These are phyloP conservation scores for Plasmodium chabaudi DNA, from an alignment of 169 alveolate species.

Conservation along the genomic window DNA sequence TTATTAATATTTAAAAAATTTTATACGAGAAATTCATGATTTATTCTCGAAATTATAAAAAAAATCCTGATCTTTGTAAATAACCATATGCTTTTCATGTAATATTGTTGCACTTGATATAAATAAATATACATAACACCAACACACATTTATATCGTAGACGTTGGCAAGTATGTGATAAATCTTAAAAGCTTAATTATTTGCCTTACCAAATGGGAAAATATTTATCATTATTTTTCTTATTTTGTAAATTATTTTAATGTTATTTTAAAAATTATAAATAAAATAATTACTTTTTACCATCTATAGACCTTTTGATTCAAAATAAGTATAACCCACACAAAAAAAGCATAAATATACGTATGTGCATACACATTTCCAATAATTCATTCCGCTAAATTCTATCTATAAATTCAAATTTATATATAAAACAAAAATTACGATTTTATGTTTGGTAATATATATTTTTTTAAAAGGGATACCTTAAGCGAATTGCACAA, in stretches of 20 bases:
- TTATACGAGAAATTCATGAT: not conserved
- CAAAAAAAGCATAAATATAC: not conserved
- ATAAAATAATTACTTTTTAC: not conserved
- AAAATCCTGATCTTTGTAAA: not conserved
- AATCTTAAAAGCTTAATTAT: not conserved
- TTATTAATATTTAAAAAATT: not conserved
- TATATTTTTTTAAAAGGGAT: not conserved
- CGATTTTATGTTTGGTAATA: not conserved
- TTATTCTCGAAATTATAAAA: not conserved
- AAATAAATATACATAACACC: not conserved
- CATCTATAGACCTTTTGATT: not conserved
- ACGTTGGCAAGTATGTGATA: not conserved
- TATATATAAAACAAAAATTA: not conserved
- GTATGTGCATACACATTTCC: not conserved
- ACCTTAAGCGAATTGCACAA: too few relatives aligned
- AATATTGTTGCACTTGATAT: not conserved
- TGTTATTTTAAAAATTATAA: not conserved
- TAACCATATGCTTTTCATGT: not conserved
- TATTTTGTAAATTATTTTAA: not conserved
- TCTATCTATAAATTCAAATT: not conserved
- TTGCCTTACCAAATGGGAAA: not conserved
- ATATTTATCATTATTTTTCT: conserved; percentile 8
- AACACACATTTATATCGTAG: not conserved
- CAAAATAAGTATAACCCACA: not conserved
- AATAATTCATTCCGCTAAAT: not conserved